Base-by-base conservation (phyloP, 2,329 filamentous ascomycete species). In the Beauveria medogensis region DNA sequence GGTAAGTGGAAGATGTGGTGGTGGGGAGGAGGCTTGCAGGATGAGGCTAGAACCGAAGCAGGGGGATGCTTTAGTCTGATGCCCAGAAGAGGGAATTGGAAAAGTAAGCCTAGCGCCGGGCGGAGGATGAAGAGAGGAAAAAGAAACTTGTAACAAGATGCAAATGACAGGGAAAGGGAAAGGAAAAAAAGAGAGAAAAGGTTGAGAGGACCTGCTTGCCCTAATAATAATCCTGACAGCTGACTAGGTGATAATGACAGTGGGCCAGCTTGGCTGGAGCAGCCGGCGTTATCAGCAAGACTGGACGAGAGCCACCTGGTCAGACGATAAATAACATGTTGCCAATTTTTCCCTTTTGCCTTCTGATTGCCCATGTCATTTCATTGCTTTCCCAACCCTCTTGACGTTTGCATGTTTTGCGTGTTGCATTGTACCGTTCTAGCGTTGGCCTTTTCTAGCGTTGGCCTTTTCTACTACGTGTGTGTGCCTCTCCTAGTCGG, bases 41-140 rank as follows among this genome's bases (percentile, higher is more conserved):
- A 28, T 28, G 55, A 58, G 24, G 55, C 55, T 58, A 58, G 55
- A 51, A 43, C 55, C 20, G 41, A 58, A 58, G 56, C 56, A 52
- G 47, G 48, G 56, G 26, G 28, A n/a, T 5, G 46, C 30, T 28
- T 55, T 55, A 57, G 55, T 57, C 44, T 20, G 26, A 41, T 9
- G 22, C 16, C 40, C 18, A 41, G 40, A 44, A 56, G 24, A 30
- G 46, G 22, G 34, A 59, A 44, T 43, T 44, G n/a, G 12, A 37
- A 51, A 34, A 34, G 18, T 34, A 34, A 34, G 30, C 30, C 30
- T 34, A 34, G 30, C 30, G 30, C 30, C 30, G 30, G 30, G 30
- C 30, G 30, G 30, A 37, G n/a, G 28, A 48, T 16, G 16, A n/a
- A 9, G 28, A 40, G n/a, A 47, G 37, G 28, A 20, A 22, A 22